Conservation (phyloP, 2,329 filamentous ascomycete species). For the Colletotrichum noveboracense region DNA sequence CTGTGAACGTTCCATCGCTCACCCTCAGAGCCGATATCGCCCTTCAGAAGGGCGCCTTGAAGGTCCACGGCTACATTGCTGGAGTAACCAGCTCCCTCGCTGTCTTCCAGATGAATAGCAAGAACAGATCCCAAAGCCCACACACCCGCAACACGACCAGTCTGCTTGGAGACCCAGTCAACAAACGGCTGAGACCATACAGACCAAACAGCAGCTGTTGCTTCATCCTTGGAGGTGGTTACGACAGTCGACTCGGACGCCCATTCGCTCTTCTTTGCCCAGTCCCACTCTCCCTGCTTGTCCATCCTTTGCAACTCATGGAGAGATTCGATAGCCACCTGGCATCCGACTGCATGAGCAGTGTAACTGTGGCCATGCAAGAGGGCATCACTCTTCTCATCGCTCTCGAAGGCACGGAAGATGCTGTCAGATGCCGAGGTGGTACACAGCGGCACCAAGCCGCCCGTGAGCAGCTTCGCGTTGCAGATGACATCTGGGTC, state of each 20-base stretch:
- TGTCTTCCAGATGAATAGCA: constrained; percentile 61
- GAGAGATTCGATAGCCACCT: constrained; percentile 75
- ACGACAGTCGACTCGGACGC: neutral
- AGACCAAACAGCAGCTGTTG: constrained; percentile 59
- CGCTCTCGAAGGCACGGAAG: constrained; percentile 72
- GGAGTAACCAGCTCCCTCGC: constrained; percentile 49
- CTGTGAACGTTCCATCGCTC: constrained; percentile 55
- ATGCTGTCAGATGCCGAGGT: constrained; percentile 78
- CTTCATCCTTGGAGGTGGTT: accelerated
- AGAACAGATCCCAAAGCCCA: constrained; percentile 80
- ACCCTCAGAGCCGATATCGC: neutral
- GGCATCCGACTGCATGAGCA: constrained; percentile 81
- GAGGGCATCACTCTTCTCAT: constrained; percentile 78
- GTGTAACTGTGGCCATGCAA: constrained; percentile 90
- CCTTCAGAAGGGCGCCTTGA: constrained; percentile 30
- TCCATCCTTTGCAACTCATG: constrained; percentile 65
- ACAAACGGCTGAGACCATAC: constrained; percentile 72
- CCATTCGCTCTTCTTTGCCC: constrained; percentile 53
- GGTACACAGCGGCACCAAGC: constrained; percentile 76
- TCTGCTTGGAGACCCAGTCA: constrained; percentile 57
- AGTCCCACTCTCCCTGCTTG: constrained; percentile 58
- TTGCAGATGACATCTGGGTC: constrained; percentile 80
- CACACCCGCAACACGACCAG: constrained; percentile 62
- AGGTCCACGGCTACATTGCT: constrained; percentile 51
- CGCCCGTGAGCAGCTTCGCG: constrained; percentile 84